Evolutionary conservation across 108 stramenopile genomes (phyloP), one percentile per base, ranked within the genome.

Genomic region (Nitzschia putrida): DNA sequence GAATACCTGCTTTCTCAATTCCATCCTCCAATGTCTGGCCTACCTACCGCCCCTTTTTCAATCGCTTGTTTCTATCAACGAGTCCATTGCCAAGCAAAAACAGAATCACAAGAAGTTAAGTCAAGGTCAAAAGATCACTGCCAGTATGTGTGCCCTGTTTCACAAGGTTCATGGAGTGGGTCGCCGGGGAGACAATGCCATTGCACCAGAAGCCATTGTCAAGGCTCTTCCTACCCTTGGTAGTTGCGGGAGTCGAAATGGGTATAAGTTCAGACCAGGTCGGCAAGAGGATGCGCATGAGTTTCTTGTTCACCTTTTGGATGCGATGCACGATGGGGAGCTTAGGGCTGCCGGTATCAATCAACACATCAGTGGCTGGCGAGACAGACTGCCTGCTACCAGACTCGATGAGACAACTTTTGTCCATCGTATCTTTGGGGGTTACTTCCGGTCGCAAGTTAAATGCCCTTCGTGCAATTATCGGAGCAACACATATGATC

Each of bases 271-370:
- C 69, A 83, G 95, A 54, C 87, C 83, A 16, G 95, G 94, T 11
- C 71, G 96, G 40, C 97, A 99, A 81, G 97, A 99, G 76, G 98
- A 99, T 79, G 94, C 97, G 7, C 98, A 99, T 77, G 98, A 99
- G 74, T 95, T 97, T 65, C 79, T 98, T 24, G 94, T 97, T 11
- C 88, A 96, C 67, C 81, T 99, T 0, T 81, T 99, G 21, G 93
- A 96, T 76, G 86, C 87, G 21, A 85, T 97, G 85, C 86, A 93
- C 51, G 81, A 94, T 57, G 90, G 84, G n/a, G 89, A 93, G 60
- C 60, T 93, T n/a, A 63, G 77, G 49, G 86, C 78, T 0, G 87
- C 89, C 5, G 89, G 89, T 42, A 94, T 94, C 49, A 85, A 91
- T 63, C 88, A 83, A 22, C 72, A 85, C 39, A 39, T 55, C 16